Evolutionary conservation across 257 asterid genomes (phyloP).

Genomic region (Leonotis leonurus): DNA sequence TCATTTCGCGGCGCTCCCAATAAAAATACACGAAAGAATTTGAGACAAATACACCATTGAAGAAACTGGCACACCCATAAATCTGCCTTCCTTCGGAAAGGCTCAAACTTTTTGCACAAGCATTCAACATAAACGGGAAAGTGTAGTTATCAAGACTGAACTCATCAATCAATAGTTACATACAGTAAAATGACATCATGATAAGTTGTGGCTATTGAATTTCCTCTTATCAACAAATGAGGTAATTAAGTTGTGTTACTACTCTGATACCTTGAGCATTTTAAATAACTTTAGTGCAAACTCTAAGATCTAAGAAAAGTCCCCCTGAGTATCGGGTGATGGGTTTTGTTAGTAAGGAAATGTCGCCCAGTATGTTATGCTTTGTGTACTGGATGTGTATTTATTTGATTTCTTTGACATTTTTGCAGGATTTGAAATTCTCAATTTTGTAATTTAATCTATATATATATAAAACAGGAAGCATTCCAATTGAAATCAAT

Average conservation of each 20-base stretch:
- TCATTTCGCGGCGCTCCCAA: conserved; percentile 45
- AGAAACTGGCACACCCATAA: conserved; percentile 30
- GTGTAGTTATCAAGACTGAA: conserved; percentile 41
- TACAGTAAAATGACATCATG: conserved; percentile 24
- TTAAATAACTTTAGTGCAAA: conserved; percentile 32
- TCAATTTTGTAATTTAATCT: conserved; percentile 3
- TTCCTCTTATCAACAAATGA: conserved; percentile 42
- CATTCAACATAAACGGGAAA: conserved; percentile 48
- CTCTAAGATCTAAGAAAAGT: conserved; percentile 35
- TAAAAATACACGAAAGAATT: conserved; percentile 39
- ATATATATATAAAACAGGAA: too few relatives aligned
- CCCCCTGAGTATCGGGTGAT: conserved; percentile 34
- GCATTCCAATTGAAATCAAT: conserved; percentile 14
- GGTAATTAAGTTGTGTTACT: conserved; percentile 18
- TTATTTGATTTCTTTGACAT: conserved; percentile 36
- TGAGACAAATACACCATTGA: conserved; percentile 29
- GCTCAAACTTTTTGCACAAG: conserved; percentile 34
- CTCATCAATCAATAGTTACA: conserved; percentile 29
- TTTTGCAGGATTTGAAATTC: conserved; percentile 40
- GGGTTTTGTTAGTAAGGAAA: conserved; percentile 25
- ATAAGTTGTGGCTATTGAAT: conserved; percentile 23
- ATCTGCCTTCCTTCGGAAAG: conserved; percentile 34
- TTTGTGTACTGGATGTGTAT: conserved; percentile 40
- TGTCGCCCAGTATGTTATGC: conserved; percentile 21
- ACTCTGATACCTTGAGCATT: conserved; percentile 21